phyloP scores from a whole-genome alignment of 441 rosid species.

The Populus hybrid region DNA sequence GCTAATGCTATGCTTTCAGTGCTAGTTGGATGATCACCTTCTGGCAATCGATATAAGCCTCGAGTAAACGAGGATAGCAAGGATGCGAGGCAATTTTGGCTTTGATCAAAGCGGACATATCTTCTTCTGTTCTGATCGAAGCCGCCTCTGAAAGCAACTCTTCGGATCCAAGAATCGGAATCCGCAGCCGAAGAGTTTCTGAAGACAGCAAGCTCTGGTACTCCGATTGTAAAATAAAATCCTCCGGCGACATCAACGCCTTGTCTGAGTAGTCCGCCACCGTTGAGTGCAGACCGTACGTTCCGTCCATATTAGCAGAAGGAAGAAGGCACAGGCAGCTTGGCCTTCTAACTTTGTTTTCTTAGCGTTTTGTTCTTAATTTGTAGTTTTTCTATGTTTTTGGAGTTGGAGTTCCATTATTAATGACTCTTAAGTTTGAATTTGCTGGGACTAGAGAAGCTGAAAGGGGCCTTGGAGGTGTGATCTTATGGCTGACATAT shows the following conservation, averaged over 20 bases:
- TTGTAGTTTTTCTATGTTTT: neutral
- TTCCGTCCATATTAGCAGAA: constrained; percentile 54
- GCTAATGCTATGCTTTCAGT: neutral
- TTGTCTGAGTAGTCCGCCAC: constrained; percentile 51
- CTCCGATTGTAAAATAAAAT: constrained; percentile 51
- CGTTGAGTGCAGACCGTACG: constrained; percentile 59
- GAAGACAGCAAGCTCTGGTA: constrained; percentile 39
- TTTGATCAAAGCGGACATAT: constrained; percentile 48
- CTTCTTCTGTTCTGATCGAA: constrained; percentile 54
- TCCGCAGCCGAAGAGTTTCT: constrained; percentile 36
- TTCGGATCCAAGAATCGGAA: constrained; percentile 59
- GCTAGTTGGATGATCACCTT: constrained; percentile 46
- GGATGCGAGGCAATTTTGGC: constrained; percentile 82
- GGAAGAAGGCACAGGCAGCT: neutral
- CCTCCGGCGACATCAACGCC: constrained; percentile 67
- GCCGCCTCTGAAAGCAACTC: constrained; percentile 57
- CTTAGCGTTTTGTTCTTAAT: neutral
- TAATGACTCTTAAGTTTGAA: constrained; percentile 6
- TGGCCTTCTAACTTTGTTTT: neutral
- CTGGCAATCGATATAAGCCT: constrained; percentile 87
- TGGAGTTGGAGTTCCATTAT: neutral
- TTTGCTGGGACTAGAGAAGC: constrained; percentile 35
- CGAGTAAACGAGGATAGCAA: constrained; percentile 77
- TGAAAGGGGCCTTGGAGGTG: constrained; percentile 25
- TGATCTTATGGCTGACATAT: constrained; percentile 25